phyloP scores from a whole-genome alignment of 306 rosid species.

The Medicago ruthenica region DNA sequence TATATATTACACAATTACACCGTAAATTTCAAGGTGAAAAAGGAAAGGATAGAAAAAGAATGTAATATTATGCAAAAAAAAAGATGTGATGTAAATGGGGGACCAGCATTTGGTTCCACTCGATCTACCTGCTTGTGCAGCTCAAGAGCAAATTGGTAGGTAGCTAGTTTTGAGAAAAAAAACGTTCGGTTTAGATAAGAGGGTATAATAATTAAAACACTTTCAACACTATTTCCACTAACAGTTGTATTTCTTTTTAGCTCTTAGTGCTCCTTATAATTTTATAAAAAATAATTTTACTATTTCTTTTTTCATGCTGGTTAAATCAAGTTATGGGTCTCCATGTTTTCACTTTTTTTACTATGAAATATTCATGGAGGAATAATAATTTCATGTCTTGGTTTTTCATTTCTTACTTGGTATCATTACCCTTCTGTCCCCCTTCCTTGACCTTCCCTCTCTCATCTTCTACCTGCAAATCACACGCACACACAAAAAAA shows the following conservation, averaged over 20 bases:
- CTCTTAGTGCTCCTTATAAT: no score
- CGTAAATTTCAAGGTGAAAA: slow-evolving; percentile 43
- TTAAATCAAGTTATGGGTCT: neutral
- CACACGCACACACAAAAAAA: neutral
- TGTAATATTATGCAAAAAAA: slow-evolving; percentile 28
- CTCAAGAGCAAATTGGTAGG: slow-evolving; percentile 52
- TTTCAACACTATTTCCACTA: slow-evolving; percentile 67
- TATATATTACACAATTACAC: neutral
- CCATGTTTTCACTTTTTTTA: neutral
- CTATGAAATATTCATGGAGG: neutral
- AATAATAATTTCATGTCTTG: neutral
- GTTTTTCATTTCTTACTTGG: slow-evolving; percentile 48
- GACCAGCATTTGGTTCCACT: slow-evolving; percentile 56
- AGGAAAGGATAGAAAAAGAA: neutral
- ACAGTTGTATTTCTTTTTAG: slow-evolving; percentile 22
- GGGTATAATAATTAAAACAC: slow-evolving; percentile 44
- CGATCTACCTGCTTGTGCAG: slow-evolving; percentile 52
- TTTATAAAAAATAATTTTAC: no score
- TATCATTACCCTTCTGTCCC: slow-evolving; percentile 47
- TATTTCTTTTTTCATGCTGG: neutral
- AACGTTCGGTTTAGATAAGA: slow-evolving; percentile 32
- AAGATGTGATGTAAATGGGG: slow-evolving; percentile 52
- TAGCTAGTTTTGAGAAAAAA: slow-evolving; percentile 43
- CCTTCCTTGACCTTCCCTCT: neutral
- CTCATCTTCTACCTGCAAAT: slow-evolving; percentile 47